A percentile compares a stretch with the other conserved stretches of the same genome.
Evolutionary conservation across 2,329 filamentous ascomycete genomes (phyloP).

Genomic region (Periconia sp.): DNA sequence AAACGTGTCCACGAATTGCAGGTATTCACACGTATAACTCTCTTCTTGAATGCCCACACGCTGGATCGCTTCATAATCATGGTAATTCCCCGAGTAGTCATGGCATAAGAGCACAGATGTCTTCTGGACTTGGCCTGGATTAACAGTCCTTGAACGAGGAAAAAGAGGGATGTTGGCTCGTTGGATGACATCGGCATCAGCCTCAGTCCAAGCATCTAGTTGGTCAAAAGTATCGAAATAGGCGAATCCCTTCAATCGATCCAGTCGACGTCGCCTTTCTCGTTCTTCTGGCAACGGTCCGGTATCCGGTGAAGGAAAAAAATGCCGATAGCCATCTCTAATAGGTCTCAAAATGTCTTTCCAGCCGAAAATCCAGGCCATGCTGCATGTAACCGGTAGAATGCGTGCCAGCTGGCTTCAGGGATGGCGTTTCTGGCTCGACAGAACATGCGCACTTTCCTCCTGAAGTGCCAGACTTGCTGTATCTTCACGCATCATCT

Average conservation of each 20-base stretch:
- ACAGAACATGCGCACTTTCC: too few relatives aligned
- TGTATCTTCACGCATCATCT: too few relatives aligned
- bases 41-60: conserved; percentile 33
- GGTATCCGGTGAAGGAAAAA: conserved; percentile 41
- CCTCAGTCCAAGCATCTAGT: conserved; percentile 40
- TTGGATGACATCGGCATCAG: conserved; percentile 43
- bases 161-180: conserved; percentile 48
- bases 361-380: conserved; percentile 39
- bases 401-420: not conserved
- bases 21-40: conserved; percentile 51
- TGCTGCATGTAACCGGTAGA: conserved; percentile 6
- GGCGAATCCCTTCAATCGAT: conserved; percentile 46
- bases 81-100: conserved; percentile 52
- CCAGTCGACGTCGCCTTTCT: conserved; percentile 31
- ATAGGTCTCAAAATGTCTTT: conserved; percentile 49
- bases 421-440: too few relatives aligned
- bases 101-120: conserved; percentile 45
- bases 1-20: conserved; percentile 52
- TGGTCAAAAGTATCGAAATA: conserved; percentile 52
- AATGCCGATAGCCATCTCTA: conserved; percentile 46
- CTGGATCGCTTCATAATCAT: conserved; percentile 49
- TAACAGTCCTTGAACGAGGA: conserved; percentile 12
- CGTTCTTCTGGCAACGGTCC: conserved; percentile 43
- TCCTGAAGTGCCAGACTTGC: too few relatives aligned
- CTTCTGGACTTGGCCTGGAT: conserved; percentile 10